Percentiles rank a stretch among this genome's conserved stretches.
phyloP scores from a whole-genome alignment of 345 rosid genomes.

The Hypericum perforatum region DNA sequence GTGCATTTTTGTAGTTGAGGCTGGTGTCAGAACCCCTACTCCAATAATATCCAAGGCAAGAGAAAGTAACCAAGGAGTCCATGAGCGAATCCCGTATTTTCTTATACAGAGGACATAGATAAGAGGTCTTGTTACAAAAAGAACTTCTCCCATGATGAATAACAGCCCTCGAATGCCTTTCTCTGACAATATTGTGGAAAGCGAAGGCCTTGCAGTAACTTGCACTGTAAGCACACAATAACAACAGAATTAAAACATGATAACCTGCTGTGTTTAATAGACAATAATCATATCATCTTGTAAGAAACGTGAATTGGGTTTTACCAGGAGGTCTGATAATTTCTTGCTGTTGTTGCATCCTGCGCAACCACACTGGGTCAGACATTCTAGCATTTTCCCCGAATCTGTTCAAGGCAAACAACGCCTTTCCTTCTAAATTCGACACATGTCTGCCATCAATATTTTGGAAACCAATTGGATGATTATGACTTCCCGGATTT shows the following conservation, averaged over 20 bases:
- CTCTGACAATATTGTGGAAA: conserved; percentile 51
- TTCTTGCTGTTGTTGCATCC: conserved; percentile 58
- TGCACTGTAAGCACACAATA: conserved; percentile 25
- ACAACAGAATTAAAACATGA: no score
- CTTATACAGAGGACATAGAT: conserved; percentile 76
- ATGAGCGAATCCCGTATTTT: conserved; percentile 67
- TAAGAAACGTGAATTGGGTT: conserved; percentile 1
- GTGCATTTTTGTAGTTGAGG: conserved; percentile 22
- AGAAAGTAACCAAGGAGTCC: conserved; percentile 92
- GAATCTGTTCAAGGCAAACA: conserved; percentile 65
- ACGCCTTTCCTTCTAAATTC: conserved; percentile 74
- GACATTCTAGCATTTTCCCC: conserved; percentile 67
- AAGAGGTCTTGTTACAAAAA: conserved; percentile 78
- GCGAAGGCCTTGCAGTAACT: conserved; percentile 29
- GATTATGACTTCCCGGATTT: conserved; percentile 18
- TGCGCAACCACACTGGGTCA: conserved; percentile 40
- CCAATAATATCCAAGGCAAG: conserved; percentile 57
- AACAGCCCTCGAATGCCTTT: conserved; percentile 57
- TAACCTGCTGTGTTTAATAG: no score
- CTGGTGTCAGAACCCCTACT: conserved; percentile 39
- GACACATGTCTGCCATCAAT: conserved; percentile 29
- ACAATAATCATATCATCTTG: conserved; percentile 1
- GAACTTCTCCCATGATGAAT: conserved; percentile 58
- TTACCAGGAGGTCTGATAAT: conserved; percentile 47
- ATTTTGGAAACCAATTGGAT: conserved; percentile 21